These are phyloP conservation scores for Williopsis jadinii DNA, from an alignment of 1,139 yeast species.

Conservation along the genomic window DNA sequence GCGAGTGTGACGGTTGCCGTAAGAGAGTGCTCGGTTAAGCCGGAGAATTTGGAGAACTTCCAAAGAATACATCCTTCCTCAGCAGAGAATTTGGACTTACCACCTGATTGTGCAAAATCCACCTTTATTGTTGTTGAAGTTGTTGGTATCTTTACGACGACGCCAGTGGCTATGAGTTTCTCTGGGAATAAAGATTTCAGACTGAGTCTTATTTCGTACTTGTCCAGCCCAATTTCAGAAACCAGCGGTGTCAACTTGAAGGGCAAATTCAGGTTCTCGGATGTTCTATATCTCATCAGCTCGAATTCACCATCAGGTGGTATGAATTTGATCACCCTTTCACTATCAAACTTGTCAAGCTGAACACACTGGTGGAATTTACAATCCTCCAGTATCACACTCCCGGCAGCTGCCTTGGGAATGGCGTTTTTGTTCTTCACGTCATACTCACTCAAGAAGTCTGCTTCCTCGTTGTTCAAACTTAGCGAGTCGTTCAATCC, in stretches of 20 bases:
- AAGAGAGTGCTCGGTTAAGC: conserved; percentile 50
- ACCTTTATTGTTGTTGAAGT: conserved; percentile 57
- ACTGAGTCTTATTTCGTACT: conserved; percentile 50
- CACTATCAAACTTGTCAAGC: conserved; percentile 58
- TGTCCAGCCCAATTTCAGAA: conserved; percentile 41
- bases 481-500: conserved; percentile 44
- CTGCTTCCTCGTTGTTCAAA: conserved; percentile 17
- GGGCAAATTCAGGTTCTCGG: conserved; percentile 60
- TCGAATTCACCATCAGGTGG: conserved; percentile 95
- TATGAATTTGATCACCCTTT: conserved; percentile 61
- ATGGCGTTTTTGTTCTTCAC: conserved; percentile 27
- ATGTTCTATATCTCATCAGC: conserved; percentile 68
- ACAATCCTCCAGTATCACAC: conserved; percentile 64
- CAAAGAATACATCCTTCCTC: conserved; percentile 62
- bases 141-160: conserved; percentile 59
- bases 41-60: conserved; percentile 64
- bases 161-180: conserved; percentile 60
- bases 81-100: conserved; percentile 62
- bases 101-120: conserved; percentile 45
- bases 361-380: conserved; percentile 88
- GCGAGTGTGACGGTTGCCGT: conserved; percentile 22
- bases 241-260: conserved; percentile 61
- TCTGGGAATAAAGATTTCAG: conserved; percentile 58
- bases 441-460: conserved; percentile 19
- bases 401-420: conserved; percentile 38